Conservation (phyloP, 1,284 basidiomycete species). For the Pyrrhoderma noxium region DNA sequence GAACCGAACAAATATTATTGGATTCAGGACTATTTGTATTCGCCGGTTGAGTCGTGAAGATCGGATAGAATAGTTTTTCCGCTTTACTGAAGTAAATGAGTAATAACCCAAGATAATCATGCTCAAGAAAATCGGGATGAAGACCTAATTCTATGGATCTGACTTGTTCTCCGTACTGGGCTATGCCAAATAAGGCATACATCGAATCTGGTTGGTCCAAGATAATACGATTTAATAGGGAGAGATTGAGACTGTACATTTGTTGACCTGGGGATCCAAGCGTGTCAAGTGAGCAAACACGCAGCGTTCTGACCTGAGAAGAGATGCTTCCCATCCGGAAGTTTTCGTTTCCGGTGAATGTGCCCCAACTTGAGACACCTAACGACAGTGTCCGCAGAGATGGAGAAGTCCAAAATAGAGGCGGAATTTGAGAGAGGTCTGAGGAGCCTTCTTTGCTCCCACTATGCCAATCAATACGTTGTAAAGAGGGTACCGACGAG, state of each 20-base stretch:
- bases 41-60: conserved; percentile 5
- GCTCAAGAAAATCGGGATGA: background rate
- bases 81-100: conserved; percentile 5
- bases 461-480: conserved; percentile 5
- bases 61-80: conserved; percentile 2
- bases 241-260: conserved; percentile 1
- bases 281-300: conserved; percentile 6
- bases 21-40: background rate
- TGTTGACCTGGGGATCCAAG: conserved; percentile 1
- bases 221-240: background rate
- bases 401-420: conserved; percentile 1
- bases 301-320: conserved; percentile 1
- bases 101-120: conserved; percentile 2
- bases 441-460: background rate
- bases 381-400: conserved; percentile 1
- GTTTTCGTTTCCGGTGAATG: background rate
- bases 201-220: conserved; percentile 5
- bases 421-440: background rate
- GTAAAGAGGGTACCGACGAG: background rate
- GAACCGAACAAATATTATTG: background rate
- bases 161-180: conserved; percentile 1
- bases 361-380: conserved; percentile 1
- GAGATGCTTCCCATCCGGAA: background rate
- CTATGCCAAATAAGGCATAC: background rate
- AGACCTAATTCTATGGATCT: background rate